Evolutionary conservation across 306 rosid genomes (phyloP).

Genomic region (Trifolium subterraneum): DNA sequence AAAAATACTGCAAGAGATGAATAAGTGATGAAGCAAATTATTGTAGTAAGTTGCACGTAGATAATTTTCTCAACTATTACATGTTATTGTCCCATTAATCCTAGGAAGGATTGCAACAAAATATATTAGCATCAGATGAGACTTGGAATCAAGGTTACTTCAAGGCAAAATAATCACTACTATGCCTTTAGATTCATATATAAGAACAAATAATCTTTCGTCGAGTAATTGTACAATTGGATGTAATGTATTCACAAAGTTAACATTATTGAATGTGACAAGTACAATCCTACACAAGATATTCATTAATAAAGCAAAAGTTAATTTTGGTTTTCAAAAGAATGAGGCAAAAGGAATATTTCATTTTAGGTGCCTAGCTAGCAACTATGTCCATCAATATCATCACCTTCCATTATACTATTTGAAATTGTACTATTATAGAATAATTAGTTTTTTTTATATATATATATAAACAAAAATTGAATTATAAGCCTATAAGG

Average conservation of each 20-base stretch:
- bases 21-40: too few relatives aligned
- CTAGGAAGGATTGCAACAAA: constrained; percentile 7
- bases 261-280: constrained; percentile 20
- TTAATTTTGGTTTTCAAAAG: constrained; percentile 34
- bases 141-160: constrained; percentile 42
- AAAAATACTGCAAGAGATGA: too few relatives aligned
- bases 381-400: constrained; percentile 26
- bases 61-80: too few relatives aligned
- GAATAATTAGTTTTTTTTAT: too few relatives aligned
- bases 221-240: not conserved
- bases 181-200: not conserved
- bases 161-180: constrained; percentile 26
- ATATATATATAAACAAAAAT: too few relatives aligned
- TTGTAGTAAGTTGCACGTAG: not conserved
- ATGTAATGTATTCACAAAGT: not conserved
- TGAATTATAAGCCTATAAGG: too few relatives aligned
- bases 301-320: not conserved
- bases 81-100: not conserved
- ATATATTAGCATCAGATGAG: constrained; percentile 33
- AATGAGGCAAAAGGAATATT: constrained; percentile 32
- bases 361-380: constrained; percentile 6
- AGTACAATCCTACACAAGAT: not conserved
- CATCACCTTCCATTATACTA: not conserved
- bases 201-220: not conserved
- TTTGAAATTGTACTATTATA: too few relatives aligned